These are phyloP conservation scores for Nemophila menziesii DNA, from an alignment of 257 asterid species.

Conservation along the genomic window DNA sequence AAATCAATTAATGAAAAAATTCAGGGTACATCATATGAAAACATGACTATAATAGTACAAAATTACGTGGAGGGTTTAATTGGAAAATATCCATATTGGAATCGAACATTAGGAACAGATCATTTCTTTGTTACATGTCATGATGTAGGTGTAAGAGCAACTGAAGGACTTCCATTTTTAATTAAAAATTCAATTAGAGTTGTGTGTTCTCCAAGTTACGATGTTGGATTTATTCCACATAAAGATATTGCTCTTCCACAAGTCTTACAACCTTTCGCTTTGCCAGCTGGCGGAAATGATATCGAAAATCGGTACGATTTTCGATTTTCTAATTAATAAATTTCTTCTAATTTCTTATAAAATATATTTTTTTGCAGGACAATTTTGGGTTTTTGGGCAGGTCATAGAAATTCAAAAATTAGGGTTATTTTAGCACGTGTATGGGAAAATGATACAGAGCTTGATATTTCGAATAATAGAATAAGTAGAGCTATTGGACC, in stretches of 20 bases:
- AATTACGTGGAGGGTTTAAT: conserved; percentile 75
- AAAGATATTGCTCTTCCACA: conserved; percentile 97
- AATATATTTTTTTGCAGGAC: conserved; percentile 88
- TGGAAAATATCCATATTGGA: conserved; percentile 81
- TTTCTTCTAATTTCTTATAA: too few relatives aligned
- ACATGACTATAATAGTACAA: conserved; percentile 83
- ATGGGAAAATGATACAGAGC: conserved; percentile 98
- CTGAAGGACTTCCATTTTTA: conserved; percentile 89
- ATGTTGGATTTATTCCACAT: conserved; percentile 96
- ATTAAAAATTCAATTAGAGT: conserved; percentile 94
- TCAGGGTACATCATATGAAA: conserved; percentile 94
- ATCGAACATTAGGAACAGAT: conserved; percentile 94
- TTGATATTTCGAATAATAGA: conserved; percentile 72
- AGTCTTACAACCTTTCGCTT: conserved; percentile 96
- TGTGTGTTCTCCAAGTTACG: conserved; percentile 98
- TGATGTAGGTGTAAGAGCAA: conserved; percentile 99
- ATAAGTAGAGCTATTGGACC: conserved; percentile 88
- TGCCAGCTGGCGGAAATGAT: conserved; percentile 97
- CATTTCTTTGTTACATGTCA: conserved; percentile 97
- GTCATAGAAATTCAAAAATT: conserved; percentile 88
- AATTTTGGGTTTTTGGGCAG: conserved; percentile 96
- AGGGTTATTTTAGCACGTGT: conserved; percentile 82
- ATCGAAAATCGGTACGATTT: conserved; percentile 56
- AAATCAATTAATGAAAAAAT: background rate
- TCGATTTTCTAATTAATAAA: conserved; percentile 3